Conservation (phyloP, 1,139 yeast genomes). For the Taiozyma onychis region DNA sequence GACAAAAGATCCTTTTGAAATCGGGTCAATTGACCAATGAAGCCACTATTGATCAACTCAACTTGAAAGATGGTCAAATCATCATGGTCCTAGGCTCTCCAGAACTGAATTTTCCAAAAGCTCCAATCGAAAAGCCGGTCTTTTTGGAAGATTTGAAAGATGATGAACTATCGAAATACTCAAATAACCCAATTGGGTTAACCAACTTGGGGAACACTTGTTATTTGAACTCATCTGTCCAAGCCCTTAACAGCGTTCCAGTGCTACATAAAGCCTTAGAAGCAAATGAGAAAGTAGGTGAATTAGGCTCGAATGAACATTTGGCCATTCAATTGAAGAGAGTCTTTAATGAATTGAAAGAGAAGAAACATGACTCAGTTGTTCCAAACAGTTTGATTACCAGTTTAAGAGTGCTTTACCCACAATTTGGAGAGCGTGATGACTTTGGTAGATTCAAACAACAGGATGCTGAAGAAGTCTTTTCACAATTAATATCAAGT, state of each 20-base stretch:
- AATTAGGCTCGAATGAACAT: conserved; percentile 30
- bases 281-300: conserved; percentile 21
- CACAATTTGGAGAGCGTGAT: conserved; percentile 82
- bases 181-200: conserved; percentile 69
- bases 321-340: conserved; percentile 33
- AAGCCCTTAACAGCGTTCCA: conserved; percentile 59
- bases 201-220: conserved; percentile 92
- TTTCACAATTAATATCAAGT: conserved; percentile 65
- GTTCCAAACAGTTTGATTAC: conserved; percentile 63
- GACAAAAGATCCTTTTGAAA: conserved; percentile 86
- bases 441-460: conserved; percentile 74
- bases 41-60: conserved; percentile 41
- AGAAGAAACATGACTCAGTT: conserved; percentile 40
- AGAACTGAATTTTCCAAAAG: conserved; percentile 56
- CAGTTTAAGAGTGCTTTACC: conserved; percentile 59
- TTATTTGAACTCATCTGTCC: conserved; percentile 85
- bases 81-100: conserved; percentile 94
- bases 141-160: conserved; percentile 57
- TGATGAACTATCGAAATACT: conserved; percentile 20
- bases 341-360: conserved; percentile 33
- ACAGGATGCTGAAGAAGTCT: conserved; percentile 98
- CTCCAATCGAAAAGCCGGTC: conserved; percentile 55
- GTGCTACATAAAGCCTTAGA: conserved; percentile 10
- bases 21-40: conserved; percentile 85
- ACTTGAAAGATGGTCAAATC: conserved; percentile 58